Conservation (phyloP, 164 flowering plant genomes). For the Pachysandra terminalis region DNA sequence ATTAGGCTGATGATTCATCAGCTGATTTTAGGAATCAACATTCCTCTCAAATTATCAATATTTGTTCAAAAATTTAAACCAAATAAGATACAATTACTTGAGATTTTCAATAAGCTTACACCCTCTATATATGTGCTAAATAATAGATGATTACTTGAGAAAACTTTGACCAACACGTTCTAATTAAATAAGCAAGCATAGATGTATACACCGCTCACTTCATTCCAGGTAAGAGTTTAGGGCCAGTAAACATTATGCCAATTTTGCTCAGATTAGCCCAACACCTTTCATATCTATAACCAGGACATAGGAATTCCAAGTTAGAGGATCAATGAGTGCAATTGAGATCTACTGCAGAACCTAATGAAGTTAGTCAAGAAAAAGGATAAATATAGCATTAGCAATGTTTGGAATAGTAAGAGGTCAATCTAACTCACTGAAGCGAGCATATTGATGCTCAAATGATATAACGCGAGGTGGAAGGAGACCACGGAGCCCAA, state of each 20-base stretch:
- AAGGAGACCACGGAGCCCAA: constrained; percentile 98
- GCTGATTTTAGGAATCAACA: too few species aligned
- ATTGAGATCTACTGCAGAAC: not conserved
- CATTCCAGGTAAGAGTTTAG: not conserved
- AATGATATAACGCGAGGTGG: constrained; percentile 97
- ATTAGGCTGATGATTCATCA: too few species aligned
- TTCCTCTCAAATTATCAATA: too few species aligned
- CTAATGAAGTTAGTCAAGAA: not conserved
- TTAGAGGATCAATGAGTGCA: not conserved
- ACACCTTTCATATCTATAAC: not conserved
- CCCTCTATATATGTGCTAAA: not conserved
- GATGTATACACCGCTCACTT: not conserved
- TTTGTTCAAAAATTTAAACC: too few species aligned
- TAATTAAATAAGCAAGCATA: too few species aligned
- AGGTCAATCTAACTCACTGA: constrained; percentile 56
- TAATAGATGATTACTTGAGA: not conserved
- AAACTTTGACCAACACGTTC: not conserved
- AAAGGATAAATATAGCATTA: not conserved
- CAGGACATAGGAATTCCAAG: not conserved
- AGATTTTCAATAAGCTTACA: not conserved
- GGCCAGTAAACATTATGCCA: not conserved
- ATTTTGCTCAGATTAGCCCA: not conserved
- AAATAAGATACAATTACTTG: too few species aligned
- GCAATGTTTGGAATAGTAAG: not conserved
- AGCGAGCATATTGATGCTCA: constrained; percentile 92